A percentile compares a stretch with the other conserved stretches of the same genome.
Conservation (phyloP, 2,329 filamentous ascomycete species). For the Coniochaeta sp. region DNA sequence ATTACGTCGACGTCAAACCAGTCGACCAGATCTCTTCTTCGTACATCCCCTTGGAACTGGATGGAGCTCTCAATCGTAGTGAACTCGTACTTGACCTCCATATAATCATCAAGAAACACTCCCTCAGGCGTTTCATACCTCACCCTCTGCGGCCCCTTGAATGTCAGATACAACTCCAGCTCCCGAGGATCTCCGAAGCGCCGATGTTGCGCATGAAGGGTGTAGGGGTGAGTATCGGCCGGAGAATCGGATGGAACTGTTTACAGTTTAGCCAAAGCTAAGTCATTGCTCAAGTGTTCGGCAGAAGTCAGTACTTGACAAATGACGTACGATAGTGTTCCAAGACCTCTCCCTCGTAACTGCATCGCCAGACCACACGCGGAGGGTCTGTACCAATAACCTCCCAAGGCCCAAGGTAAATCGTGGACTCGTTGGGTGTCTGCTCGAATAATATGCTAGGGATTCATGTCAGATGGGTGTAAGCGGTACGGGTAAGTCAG, state of each 20-base stretch:
- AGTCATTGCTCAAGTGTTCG: neutral
- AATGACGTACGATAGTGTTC: constrained; percentile 39
- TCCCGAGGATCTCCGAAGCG: constrained; percentile 41
- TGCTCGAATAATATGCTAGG: constrained; percentile 42
- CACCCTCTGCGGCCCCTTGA: constrained; percentile 38
- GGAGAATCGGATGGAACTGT: constrained; percentile 38
- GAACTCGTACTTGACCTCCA: constrained; percentile 43
- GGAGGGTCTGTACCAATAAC: constrained; percentile 37
- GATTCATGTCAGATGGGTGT: neutral
- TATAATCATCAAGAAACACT: constrained; percentile 39
- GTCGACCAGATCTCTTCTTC: constrained; percentile 37
- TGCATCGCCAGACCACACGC: constrained; percentile 44
- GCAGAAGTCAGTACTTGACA: neutral
- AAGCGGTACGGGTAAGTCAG: neutral
- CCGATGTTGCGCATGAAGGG: constrained; percentile 41
- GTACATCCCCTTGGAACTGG: constrained; percentile 41
- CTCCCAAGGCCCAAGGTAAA: constrained; percentile 48
- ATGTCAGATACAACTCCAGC: constrained; percentile 40
- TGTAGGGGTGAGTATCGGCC: constrained; percentile 37
- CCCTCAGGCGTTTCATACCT: constrained; percentile 39
- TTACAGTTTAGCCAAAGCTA: constrained; percentile 6
- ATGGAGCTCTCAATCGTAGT: constrained; percentile 38
- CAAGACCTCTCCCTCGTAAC: constrained; percentile 42
- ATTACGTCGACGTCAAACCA: constrained; percentile 45
- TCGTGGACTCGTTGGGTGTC: constrained; percentile 37